Evolutionary conservation across 352 stramenopile genomes (phyloP), one percentile per base, ranked within the genome.

Genomic region (Pythium coloratum): DNA sequence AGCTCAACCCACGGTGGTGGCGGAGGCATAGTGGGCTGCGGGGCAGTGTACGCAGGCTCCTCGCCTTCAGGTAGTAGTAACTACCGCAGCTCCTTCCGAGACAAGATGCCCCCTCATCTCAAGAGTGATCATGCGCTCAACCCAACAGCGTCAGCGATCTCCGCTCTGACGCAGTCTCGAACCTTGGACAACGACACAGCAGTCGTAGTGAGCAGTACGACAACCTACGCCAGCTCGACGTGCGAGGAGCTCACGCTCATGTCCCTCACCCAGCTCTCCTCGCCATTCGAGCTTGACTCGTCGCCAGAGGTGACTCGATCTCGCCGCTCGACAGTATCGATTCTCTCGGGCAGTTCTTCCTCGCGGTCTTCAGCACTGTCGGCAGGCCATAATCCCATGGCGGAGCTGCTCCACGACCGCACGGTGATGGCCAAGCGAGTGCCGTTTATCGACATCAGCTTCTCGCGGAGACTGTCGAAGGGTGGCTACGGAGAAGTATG

Each of bases 401-500:
- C 64, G 0, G 54, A 63, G 49, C 76, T 82, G 36, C 70, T 72
- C 9, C 59, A 65, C 14, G 73, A 84, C 38, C 33, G 55, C 2
- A 50, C 34, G 1, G 69, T 83, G 44, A 57, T 68, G 32, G 67
- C 56, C 3, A 74, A 73, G 53, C 76, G 73, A 53, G 71, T 84
- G n/a, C 65, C 67, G 10, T 80, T 75, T 20, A 44, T 76, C 2
- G 71, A 86, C 12, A 49, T 86, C 0, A 77, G 67, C 51, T 51
- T 82, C 12, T 64, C 70, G 4, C 69, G 70, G 2, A 69, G 71
- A 46, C 65, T 89, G 13, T 77, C 76, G 2, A 69, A 76, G 16
- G 80, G 80, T 9, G 80, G 76, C 2, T 89, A 77, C 18, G 76
- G 80, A 18, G 77, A 89, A 58, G 70, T 89, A 12, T 89, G 78